A percentile compares a stretch with the other conserved stretches of the same genome.
Conservation (phyloP, 2,329 filamentous ascomycete species). For the Colletotrichum lindemuthianum region DNA sequence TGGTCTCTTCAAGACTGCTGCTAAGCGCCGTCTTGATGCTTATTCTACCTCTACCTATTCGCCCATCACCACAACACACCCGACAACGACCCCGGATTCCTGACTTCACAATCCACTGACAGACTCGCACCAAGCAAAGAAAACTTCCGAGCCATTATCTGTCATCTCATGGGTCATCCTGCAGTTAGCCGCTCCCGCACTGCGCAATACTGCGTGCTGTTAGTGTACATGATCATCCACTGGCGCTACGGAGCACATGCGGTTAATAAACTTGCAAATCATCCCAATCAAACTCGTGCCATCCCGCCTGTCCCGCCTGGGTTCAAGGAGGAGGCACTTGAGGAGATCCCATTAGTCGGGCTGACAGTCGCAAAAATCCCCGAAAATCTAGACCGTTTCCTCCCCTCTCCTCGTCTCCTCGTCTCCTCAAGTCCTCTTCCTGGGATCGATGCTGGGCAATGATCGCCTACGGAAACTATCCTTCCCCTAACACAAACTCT, state of each 20-base stretch:
- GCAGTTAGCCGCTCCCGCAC: slow-evolving; percentile 18
- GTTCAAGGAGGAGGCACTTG: background rate
- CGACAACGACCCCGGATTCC: slow-evolving; percentile 10
- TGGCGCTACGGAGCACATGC: background rate
- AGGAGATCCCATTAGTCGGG: too few relatives aligned
- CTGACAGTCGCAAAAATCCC: slow-evolving; percentile 8
- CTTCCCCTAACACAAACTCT: background rate
- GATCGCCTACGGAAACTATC: background rate
- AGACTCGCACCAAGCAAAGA: background rate
- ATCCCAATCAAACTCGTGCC: slow-evolving; percentile 3
- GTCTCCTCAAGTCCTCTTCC: too few relatives aligned
- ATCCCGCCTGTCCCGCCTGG: background rate
- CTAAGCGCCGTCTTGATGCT: background rate
- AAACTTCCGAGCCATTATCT: slow-evolving; percentile 14
- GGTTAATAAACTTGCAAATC: background rate
- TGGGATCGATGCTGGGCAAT: background rate
- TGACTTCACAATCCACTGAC: slow-evolving; percentile 20
- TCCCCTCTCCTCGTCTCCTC: background rate
- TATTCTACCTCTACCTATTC: slow-evolving; percentile 5
- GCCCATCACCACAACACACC: slow-evolving; percentile 10
- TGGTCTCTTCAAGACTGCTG: too few relatives aligned
- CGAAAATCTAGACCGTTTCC: slow-evolving; percentile 24
- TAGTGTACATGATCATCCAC: background rate
- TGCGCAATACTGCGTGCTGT: background rate
- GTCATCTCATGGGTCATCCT: slow-evolving; percentile 10